Base-by-base conservation (phyloP, 768 basidiomycete genomes). In the Suillus lakei region DNA sequence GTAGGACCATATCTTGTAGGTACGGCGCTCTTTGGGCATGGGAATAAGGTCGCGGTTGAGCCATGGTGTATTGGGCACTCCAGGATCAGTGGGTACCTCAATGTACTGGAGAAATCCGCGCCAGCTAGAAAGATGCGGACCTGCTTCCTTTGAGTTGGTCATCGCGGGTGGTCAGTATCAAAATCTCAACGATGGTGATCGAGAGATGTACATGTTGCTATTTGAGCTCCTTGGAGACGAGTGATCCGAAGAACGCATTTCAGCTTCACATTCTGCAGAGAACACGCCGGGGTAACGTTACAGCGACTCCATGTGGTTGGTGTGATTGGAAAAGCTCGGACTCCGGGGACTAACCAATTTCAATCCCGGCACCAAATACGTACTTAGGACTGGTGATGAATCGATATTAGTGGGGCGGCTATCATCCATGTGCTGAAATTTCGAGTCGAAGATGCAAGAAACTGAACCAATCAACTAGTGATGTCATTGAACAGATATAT, bases 1-100 rank as follows among this genome's bases (percentile, higher is more conserved):
- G 67, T 70, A 77, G 55, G 68, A 69, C 63, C 70, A 67, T 64
- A 68, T 71, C 28, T 60, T 68, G 64, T 77, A 77, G 39, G 72
- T 77, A 48, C 76, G 68, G 54, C 70, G 61, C 34, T 77, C 63
- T 30, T 61, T 66, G 34, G 76, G 73, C 53, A 69, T 70, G 28
- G 73, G 70, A 60, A 73, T 73, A 56, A 74, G 65, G 54, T 74
- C 70, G 39, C 71, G 62, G 61, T 73, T 70, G 48, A 66, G 59
- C 69, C 69, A 70, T 54, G 30, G 12, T 32, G 53, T 54, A 21
- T 54, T 54, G 30, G 53, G 32, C 21, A 34, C 32, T 32, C 53
- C 53, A 54, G 32, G 32, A 32, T 54, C 53, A 1, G 53, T 54
- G 5, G 53, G 53, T 54, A 54, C 53, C 12, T 54, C 53, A 34